Evolutionary conservation across 2,329 filamentous ascomycete species (phyloP).

Genomic region (Diaporthe sp.): DNA sequence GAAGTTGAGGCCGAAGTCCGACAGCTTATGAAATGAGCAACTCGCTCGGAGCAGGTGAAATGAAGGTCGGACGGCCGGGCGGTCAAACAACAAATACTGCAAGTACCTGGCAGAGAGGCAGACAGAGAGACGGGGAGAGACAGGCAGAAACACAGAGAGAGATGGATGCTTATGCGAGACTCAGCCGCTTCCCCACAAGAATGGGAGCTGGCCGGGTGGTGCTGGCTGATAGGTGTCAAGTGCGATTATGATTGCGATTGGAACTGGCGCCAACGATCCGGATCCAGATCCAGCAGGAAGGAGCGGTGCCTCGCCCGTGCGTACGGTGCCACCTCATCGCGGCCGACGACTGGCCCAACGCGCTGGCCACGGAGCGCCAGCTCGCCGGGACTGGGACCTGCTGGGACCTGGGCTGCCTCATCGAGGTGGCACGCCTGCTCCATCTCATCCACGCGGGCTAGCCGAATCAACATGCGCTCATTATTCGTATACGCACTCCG

Average conservation of each 20-base stretch:
- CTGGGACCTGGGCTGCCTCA: conserved; percentile 5
- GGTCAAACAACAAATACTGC: not conserved
- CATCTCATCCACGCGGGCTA: not conserved
- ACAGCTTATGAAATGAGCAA: conserved; percentile 24
- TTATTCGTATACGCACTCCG: conserved; percentile 1
- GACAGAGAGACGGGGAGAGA: not conserved
- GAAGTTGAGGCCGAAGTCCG: conserved; percentile 25
- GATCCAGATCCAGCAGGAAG: conserved; percentile 31
- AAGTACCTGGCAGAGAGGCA: not conserved
- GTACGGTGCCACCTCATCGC: conserved; percentile 27
- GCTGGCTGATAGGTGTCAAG: conserved; percentile 22
- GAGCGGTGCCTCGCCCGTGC: conserved; percentile 31
- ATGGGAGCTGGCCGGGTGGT: conserved; percentile 26
- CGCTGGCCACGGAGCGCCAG: conserved; percentile 14
- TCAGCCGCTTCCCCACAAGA: conserved; percentile 31
- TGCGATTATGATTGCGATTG: conserved; percentile 15
- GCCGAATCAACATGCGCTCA: conserved; percentile 9
- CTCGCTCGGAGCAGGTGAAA: conserved; percentile 14
- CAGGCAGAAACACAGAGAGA: not conserved
- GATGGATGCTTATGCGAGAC: conserved; percentile 33
- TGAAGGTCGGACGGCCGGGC: not conserved
- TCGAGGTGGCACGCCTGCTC: conserved; percentile 3
- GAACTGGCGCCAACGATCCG: conserved; percentile 25
- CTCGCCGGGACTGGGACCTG: not conserved
- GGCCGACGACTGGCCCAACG: conserved; percentile 5